A percentile compares a stretch with the other conserved stretches of the same genome.
These are phyloP conservation scores for Pelargonium exstipulatum DNA, from an alignment of 441 rosid species.

Conservation along the genomic window DNA sequence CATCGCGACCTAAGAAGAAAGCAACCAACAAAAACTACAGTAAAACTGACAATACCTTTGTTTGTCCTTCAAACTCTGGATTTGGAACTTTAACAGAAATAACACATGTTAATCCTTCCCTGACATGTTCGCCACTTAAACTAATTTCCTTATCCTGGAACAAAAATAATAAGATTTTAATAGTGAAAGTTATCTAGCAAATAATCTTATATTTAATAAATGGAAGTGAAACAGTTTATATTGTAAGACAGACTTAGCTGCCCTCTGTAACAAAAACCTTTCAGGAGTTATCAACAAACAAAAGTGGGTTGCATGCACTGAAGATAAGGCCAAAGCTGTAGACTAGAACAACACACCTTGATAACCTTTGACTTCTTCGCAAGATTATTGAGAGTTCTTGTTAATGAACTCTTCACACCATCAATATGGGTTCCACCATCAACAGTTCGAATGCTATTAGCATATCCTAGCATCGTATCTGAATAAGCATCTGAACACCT, in stretches of 20 bases:
- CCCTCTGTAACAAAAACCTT: conserved; percentile 1
- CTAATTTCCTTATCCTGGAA: conserved; percentile 83
- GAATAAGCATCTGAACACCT: conserved; percentile 98
- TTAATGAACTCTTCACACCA: conserved; percentile 82
- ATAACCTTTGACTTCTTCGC: conserved; percentile 79
- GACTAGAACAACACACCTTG: conserved; percentile 47
- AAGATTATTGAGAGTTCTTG: conserved; percentile 76
- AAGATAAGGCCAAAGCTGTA: conserved; percentile 1
- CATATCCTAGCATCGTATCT: conserved; percentile 84
- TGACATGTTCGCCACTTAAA: conserved; percentile 93
- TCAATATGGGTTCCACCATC: conserved; percentile 97
- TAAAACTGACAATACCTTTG: conserved; percentile 60
- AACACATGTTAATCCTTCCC: conserved; percentile 96
- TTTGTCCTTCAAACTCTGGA: conserved; percentile 99
- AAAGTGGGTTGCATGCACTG: conserved; percentile 8
- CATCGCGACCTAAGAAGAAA: neutral
- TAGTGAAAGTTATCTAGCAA: conserved; percentile 5
- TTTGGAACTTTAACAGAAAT: conserved; percentile 90
- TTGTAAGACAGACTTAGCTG: neutral
- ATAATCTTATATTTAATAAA: neutral
- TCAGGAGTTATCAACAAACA: neutral
- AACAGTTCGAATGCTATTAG: conserved; percentile 84
- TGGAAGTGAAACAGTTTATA: neutral
- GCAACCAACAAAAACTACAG: neutral
- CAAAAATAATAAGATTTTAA: conserved; percentile 17